Percentiles rank a stretch among this genome's conserved stretches.
Evolutionary conservation across 306 rosid species (phyloP).

Genomic region (Carpinus fangiana): DNA sequence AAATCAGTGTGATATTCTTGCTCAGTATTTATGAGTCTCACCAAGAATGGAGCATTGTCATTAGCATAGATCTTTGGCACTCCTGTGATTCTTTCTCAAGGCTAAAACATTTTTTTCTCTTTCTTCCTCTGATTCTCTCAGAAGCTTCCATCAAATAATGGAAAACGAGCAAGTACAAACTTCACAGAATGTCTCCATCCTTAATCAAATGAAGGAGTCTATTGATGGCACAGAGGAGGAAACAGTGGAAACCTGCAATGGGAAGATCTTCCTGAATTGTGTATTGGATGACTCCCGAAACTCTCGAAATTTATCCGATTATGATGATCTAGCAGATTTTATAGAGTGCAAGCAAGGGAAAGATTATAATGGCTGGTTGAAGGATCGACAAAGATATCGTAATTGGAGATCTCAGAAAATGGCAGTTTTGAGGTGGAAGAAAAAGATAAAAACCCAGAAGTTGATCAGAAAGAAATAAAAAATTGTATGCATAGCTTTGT

Average conservation of each 20-base stretch:
- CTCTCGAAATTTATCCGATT: slow-evolving; percentile 31
- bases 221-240: slow-evolving; percentile 30
- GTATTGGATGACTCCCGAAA: slow-evolving; percentile 16
- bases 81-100: slow-evolving; percentile 13
- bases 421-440: slow-evolving; percentile 45
- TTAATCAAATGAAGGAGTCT: slow-evolving; percentile 19
- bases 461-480: slow-evolving; percentile 22
- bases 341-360: slow-evolving; percentile 54
- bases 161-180: slow-evolving; percentile 16
- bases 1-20: background rate
- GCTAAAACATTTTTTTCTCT: background rate
- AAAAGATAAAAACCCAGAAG: slow-evolving; percentile 44
- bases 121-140: slow-evolving; percentile 23
- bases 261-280: slow-evolving; percentile 56
- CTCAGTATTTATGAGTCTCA: background rate
- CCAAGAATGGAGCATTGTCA: background rate
- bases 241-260: slow-evolving; percentile 50
- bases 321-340: slow-evolving; percentile 63
- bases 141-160: slow-evolving; percentile 14
- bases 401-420: slow-evolving; percentile 42
- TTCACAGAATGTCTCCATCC: slow-evolving; percentile 11
- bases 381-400: slow-evolving; percentile 37
- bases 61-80: slow-evolving; percentile 1
- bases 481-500: background rate
- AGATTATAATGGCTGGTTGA: slow-evolving; percentile 67